phyloP scores from a whole-genome alignment of 306 rosid genomes.

The Quercus gilva region DNA sequence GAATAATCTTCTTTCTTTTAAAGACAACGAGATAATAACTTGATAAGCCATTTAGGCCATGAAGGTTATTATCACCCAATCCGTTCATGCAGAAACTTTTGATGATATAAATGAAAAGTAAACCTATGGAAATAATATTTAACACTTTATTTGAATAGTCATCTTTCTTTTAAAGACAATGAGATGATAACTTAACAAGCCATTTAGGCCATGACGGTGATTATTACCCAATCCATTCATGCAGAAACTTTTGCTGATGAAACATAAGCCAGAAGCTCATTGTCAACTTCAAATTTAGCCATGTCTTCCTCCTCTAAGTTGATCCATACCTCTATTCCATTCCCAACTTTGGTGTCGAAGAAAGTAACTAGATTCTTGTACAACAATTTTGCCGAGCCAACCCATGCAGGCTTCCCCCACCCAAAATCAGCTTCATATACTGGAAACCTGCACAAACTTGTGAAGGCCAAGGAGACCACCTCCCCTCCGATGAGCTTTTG shows the following conservation, averaged over 20 bases:
- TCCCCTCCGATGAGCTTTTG: conserved; percentile 23
- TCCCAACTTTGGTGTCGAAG: conserved; percentile 36
- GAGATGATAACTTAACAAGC: too few species aligned
- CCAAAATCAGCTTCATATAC: conserved; percentile 56
- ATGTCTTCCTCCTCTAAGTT: conserved; percentile 41
- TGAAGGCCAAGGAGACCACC: conserved; percentile 25
- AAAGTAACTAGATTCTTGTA: conserved; percentile 43
- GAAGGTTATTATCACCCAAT: too few species aligned
- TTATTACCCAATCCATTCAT: too few species aligned
- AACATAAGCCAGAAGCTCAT: conserved; percentile 25
- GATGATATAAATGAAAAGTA: too few species aligned
- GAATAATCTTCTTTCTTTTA: too few species aligned
- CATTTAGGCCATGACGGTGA: too few species aligned
- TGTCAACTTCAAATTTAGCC: conserved; percentile 39
- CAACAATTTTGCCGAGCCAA: conserved; percentile 28
- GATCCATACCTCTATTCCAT: conserved; percentile 46
- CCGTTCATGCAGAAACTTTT: too few species aligned
- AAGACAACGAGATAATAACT: too few species aligned
- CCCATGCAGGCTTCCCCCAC: conserved; percentile 57
- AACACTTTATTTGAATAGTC: too few species aligned
- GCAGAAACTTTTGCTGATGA: not conserved
- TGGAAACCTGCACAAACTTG: conserved; percentile 47
- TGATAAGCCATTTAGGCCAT: too few species aligned
- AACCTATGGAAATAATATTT: too few species aligned
- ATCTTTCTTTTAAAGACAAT: too few species aligned